Conservation (phyloP, 805 yeast species). For the Candida sanyiensis region DNA sequence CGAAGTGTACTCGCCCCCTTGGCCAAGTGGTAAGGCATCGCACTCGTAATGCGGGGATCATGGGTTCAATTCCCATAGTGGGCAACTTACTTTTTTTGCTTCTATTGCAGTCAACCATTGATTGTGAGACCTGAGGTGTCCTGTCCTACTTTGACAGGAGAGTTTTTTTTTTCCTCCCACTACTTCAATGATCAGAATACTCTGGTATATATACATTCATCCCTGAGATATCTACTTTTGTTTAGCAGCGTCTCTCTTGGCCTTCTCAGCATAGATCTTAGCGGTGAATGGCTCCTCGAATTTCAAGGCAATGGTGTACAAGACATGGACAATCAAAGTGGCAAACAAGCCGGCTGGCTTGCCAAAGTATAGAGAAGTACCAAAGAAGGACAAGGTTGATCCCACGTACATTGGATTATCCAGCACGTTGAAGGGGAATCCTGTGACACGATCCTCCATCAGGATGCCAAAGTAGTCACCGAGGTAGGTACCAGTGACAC, state of each 20-base stretch:
- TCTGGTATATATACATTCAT: too few species aligned
- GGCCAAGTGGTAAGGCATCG: conserved; percentile 56
- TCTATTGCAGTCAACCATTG: neutral
- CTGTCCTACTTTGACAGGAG: too few species aligned
- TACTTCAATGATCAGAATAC: too few species aligned
- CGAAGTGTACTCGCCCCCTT: conserved; percentile 33
- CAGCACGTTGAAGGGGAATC: conserved; percentile 87
- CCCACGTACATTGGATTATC: conserved; percentile 98
- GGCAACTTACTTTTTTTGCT: conserved; percentile 32
- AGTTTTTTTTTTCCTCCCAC: too few species aligned
- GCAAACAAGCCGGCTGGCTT: conserved; percentile 85
- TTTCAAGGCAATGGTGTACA: conserved; percentile 77
- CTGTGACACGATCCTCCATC: conserved; percentile 83
- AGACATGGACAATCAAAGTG: conserved; percentile 63
- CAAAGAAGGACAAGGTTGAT: conserved; percentile 81
- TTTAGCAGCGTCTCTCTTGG: conserved; percentile 31
- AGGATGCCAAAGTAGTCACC: conserved; percentile 97
- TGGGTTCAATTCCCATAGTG: conserved; percentile 52
- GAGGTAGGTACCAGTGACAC: conserved; percentile 92
- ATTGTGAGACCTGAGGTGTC: too few species aligned
- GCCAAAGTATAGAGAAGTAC: conserved; percentile 81
- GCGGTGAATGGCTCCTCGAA: conserved; percentile 98
- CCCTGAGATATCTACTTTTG: conserved; percentile 8
- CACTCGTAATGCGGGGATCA: conserved; percentile 56
- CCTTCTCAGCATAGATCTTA: conserved; percentile 75